Base-by-base conservation (phyloP, 208 protist genomes). In the Trypanosoma lewisi region DNA sequence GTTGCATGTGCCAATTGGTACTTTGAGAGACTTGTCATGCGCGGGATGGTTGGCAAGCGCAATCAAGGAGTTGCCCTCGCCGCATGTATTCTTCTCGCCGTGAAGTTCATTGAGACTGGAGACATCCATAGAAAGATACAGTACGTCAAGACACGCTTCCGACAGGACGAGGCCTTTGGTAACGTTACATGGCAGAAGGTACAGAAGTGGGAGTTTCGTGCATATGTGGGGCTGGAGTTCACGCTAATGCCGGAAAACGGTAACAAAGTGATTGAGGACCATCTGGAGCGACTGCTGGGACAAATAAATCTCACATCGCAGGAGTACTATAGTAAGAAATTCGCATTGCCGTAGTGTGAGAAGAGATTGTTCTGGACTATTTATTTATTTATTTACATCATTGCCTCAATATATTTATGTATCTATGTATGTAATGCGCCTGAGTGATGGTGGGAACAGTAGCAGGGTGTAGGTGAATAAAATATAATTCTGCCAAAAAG, bases 1-100 rank as follows among this genome's bases (percentile, higher is more conserved):
- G 66, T 82, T 30, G 84, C 87, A 16, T 74, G 91, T 60, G 87
- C 84, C n/a, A 89, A 91, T 66, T 94, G 87, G 85, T 94, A 94
- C 70, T 88, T 91, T 68, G 87, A 94, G 72, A 75, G 87, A 7
- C 76, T 94, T 34, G 73, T 91, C 30, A 73, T 80, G 65, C 80
- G 78, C 41, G 84, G 83, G 16, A 91, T 91, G 84, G 87, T 94
- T 48, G 74, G 80, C 27, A 91, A 91, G 58, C 69, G 70, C 30
- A 94, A 94, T 54, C 79, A 84, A n/a, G 83, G 85, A 63, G 63
- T 87, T 14, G 82, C 84, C 17, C 55, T 86, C 48, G 84, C 87
- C 4, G 74, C 72, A 6, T 91, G 84, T 56, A 70, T 91, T 50
- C 63, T 91, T 53, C 66, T 94, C 21, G 87, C 84, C 33, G 82